phyloP scores from a whole-genome alignment of 345 rosid genomes.

The Atalantia buxifolia region DNA sequence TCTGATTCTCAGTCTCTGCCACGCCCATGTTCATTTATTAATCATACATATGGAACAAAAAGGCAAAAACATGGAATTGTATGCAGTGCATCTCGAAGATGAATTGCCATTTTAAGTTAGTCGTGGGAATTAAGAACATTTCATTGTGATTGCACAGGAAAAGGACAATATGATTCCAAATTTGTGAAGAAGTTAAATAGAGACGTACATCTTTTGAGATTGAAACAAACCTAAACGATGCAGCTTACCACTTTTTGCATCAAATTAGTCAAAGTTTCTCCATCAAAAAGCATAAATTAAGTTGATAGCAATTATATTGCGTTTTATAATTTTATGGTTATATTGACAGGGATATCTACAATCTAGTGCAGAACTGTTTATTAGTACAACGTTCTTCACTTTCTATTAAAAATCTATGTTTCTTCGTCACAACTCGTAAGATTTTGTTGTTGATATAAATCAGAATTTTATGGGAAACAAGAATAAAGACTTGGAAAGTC shows the following conservation, averaged over 20 bases:
- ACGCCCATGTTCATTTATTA: neutral
- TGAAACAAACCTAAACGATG: neutral
- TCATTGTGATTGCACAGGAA: neutral
- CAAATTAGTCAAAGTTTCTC: neutral
- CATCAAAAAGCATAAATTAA: neutral
- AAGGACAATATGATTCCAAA: neutral
- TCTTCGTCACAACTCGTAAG: no score
- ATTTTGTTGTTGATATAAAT: no score
- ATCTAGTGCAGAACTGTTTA: no score
- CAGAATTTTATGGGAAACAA: no score
- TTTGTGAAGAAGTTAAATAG: neutral
- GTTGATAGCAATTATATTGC: neutral
- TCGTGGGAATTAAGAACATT: neutral
- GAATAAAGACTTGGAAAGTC: no score
- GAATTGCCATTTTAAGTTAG: neutral
- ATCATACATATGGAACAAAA: neutral
- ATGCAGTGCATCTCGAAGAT: neutral
- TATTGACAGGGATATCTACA: no score
- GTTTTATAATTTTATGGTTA: no score
- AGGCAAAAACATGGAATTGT: neutral
- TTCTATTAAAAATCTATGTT: no score
- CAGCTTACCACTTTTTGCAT: neutral
- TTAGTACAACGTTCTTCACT: no score
- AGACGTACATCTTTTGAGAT: neutral
- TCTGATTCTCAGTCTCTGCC: neutral